A percentile compares a stretch with the other conserved stretches of the same genome.
Evolutionary conservation across 1,284 basidiomycete species (phyloP).

Genomic region (Cryptococcus amylolentus): DNA sequence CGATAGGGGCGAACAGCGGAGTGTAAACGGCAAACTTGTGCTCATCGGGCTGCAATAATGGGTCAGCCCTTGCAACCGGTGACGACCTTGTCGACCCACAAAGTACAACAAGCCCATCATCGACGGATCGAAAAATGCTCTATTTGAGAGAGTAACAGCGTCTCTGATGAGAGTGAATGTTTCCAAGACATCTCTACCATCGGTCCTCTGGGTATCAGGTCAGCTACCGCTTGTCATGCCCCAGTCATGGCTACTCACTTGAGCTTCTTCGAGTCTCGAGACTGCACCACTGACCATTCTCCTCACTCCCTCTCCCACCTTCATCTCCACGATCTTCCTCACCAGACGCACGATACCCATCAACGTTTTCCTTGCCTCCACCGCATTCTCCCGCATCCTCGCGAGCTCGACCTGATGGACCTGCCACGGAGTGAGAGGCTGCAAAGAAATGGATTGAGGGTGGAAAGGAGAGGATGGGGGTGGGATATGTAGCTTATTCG

Average conservation of each 20-base stretch:
- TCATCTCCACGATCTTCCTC: slow-evolving; percentile 82
- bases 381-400: slow-evolving; percentile 68
- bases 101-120: slow-evolving; percentile 97
- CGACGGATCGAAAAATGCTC: slow-evolving; percentile 93
- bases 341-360: slow-evolving; percentile 76
- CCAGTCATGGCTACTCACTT: slow-evolving; percentile 53
- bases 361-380: slow-evolving; percentile 68
- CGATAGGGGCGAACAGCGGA: slow-evolving; percentile 81
- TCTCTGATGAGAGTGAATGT: slow-evolving; percentile 61
- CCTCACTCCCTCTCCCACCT: slow-evolving; percentile 70
- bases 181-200: not conserved
- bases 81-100: slow-evolving; percentile 40
- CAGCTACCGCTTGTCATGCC: not conserved
- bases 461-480: slow-evolving; percentile 20
- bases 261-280: slow-evolving; percentile 57
- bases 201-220: not conserved
- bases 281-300: slow-evolving; percentile 68
- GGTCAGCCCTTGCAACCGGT: not conserved
- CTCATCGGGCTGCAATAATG: slow-evolving; percentile 63
- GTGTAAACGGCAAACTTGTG: slow-evolving; percentile 94
- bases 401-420: slow-evolving; percentile 69
- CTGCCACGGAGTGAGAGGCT: slow-evolving; percentile 58
- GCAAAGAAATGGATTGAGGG: slow-evolving; percentile 13
- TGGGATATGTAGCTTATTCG: slow-evolving; percentile 23
- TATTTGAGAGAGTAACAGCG: slow-evolving; percentile 70